phyloP scores from a whole-genome alignment of 2,329 filamentous ascomycete genomes.

The Talaromyces pinophilus region DNA sequence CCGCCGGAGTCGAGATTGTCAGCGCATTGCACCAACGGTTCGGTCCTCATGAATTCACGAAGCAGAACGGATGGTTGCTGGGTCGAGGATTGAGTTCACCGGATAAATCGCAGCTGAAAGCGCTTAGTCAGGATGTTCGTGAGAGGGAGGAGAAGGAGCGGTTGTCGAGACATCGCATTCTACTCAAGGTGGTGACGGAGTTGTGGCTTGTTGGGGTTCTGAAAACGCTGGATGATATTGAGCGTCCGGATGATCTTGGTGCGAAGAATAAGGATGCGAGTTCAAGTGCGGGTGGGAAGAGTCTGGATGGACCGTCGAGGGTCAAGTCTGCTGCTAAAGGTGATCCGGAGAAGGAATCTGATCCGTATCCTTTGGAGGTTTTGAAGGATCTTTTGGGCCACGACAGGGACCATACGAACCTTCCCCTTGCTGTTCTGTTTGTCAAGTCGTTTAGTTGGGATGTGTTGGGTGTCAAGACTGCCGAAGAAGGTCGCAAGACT shows the following conservation, averaged over 20 bases:
- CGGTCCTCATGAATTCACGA: constrained; percentile 84
- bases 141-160: constrained; percentile 97
- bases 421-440: constrained; percentile 90
- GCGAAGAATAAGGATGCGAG: constrained; percentile 57
- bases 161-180: constrained; percentile 76
- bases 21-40: constrained; percentile 96
- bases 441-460: constrained; percentile 98
- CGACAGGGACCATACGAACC: constrained; percentile 86
- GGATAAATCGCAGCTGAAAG: constrained; percentile 80
- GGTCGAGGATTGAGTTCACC: constrained; percentile 89
- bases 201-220: constrained; percentile 91
- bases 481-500: constrained; percentile 76
- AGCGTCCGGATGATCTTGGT: constrained; percentile 63
- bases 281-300: constrained; percentile 44
- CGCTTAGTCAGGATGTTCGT: constrained; percentile 73
- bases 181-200: constrained; percentile 89
- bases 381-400: constrained; percentile 93
- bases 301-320: constrained; percentile 62
- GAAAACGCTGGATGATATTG: constrained; percentile 72
- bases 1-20: constrained; percentile 87
- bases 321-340: constrained; percentile 56
- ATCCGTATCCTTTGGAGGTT: constrained; percentile 96
- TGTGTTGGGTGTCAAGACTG: constrained; percentile 75
- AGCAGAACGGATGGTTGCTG: constrained; percentile 87
- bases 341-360: constrained; percentile 68